Evolutionary conservation across 2,329 filamentous ascomycete species (phyloP), one percentile per base, ranked within the genome.

Genomic region (Ophiostoma tasmaniense): DNA sequence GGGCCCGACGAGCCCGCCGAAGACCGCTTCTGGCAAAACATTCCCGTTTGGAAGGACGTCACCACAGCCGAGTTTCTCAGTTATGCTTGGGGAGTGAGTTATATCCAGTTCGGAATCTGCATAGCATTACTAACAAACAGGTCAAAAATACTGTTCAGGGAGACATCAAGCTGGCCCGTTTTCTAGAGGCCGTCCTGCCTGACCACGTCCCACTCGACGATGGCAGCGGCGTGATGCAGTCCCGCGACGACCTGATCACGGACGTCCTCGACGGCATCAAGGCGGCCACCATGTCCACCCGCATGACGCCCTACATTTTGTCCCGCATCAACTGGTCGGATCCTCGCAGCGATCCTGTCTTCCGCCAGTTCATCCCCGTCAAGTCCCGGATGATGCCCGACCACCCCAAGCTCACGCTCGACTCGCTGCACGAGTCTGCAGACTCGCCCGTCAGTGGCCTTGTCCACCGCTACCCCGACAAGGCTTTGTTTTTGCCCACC

Each of bases 391-490:
- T 86, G 73, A 72, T 82, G 11, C 77, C 80, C 0, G 84, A 89
- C 71, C 86, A 89, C 72, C 82, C 83, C 0, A 79, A 80, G 67
- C 73, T 85, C n/a, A 78, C 77, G 0, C 74, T 87, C 3, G 87
- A 89, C 74, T 87, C 86, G 0, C 76, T 89, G n/a, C 79, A 85
- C 62, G 87, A 89, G 77, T 78, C 78, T 35, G 76, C 77, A 3
- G 85, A 89, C 72, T 84, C 81, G 7, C 84, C 84, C 0, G 84
- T 87, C 1, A 77, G 80, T 20, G 85, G 85, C 0, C 75, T 89
- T 2, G 85, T 89, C 2, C 86, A 89, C 74, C 81, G 87, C n/a
- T 89, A 90, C 74, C 82, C 82, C 0, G 85, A 88, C 70, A 88
- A 87, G 75, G 86, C 83, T 1, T 76, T 89, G 6, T 87, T 89